Base-by-base conservation (phyloP, 2,329 filamentous ascomycete species). In the Verticillium klebahnii region DNA sequence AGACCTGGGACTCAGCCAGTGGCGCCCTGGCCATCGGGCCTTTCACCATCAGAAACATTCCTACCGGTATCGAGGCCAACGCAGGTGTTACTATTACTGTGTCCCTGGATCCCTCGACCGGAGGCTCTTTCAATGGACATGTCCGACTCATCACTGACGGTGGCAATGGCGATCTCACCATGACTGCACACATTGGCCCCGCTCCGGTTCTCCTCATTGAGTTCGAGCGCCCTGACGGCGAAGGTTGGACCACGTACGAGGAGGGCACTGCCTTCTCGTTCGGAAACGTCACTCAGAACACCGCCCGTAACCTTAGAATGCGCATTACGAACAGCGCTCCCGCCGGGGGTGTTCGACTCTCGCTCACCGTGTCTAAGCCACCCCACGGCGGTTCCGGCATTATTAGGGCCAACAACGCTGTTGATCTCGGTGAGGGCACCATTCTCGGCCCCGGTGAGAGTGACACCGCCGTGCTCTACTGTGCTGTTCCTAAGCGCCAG, bases 311-410 rank as follows among this genome's bases (percentile, higher is more conserved):
- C 4, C 75, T 85, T 3, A 78, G 77, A 59, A 75, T 87, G 70
- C 78, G 85, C 1, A 69, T 87, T 29, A 84, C 79, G 39, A 87
- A 87, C 68, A 75, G 70, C 2, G 83, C 81, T 5, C 70, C 75
- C 0, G 58, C 71, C 0, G 80, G 79, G 2, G 78, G 77, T 6
- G 78, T 82, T 14, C 72, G 72, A 1, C 75, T 87, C 1, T 83
- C 80, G 0, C 71, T 87, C 15, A 86, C 84, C 0, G 83, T 88
- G 2, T 87, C 85, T 0, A 88, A 88, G 68, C 83, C 84, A 4
- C 85, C 85, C 0, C 86, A 83, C 60, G 84, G 83, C 15, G 75
- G 84, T 2, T 66, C 73, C n/a, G 81, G 83, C 2, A 78, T 86
- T 25, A 78, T 87, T 45, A 76, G 78, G 23, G 81, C 84, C 0